Conservation (phyloP, 164 flowering plant genomes). For the grape (Vitis vinifera) region ASM3070453v1 NC_081814.1:13862001-13862500, state of each 20-base stretch:
- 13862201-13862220: no score
- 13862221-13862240: background rate
- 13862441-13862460: no score
- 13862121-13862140: no score
- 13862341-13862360: slow-evolving; percentile 32
- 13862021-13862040: no score
- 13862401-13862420: slow-evolving; percentile 43
- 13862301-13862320: background rate
- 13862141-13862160: no score
- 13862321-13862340: background rate
- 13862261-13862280: background rate
- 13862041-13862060: no score
- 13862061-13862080: no score
- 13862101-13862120: no score
- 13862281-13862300: background rate
- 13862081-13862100: no score
- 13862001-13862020: no score
- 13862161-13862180: no score
- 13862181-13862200: no score
- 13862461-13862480: background rate
- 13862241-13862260: background rate
- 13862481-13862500: background rate
- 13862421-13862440: background rate
- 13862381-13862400: slow-evolving; percentile 17
- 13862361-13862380: slow-evolving; percentile 39